Conservation (phyloP, 2,329 filamentous ascomycete species). For the Colletotrichum coccodes region DNA sequence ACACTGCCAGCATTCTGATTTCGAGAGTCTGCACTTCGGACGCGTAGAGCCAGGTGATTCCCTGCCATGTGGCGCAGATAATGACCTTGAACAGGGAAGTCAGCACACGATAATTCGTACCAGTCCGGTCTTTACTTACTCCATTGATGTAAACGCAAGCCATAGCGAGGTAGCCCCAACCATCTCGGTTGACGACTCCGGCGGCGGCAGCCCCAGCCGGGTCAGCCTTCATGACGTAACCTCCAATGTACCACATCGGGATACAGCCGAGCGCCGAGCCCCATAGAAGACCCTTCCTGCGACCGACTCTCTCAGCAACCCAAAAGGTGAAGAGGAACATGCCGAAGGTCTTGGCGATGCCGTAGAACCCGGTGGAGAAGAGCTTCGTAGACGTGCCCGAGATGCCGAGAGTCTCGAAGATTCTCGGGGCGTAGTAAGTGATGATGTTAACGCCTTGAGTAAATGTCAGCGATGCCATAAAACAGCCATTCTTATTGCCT, state of each 20-base stretch:
- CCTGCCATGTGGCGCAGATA: slow-evolving; percentile 53
- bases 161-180: slow-evolving; percentile 56
- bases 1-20: slow-evolving; percentile 47
- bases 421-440: slow-evolving; percentile 61
- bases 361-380: slow-evolving; percentile 53
- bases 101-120: accelerated
- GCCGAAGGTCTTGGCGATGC: slow-evolving; percentile 48
- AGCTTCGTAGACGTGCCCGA: slow-evolving; percentile 44
- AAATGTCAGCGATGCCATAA: not conserved
- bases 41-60: slow-evolving; percentile 55
- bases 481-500: not conserved
- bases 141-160: slow-evolving; percentile 57
- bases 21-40: slow-evolving; percentile 57
- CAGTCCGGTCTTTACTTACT: not conserved
- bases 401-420: slow-evolving; percentile 50
- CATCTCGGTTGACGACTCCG: slow-evolving; percentile 54
- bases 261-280: slow-evolving; percentile 51
- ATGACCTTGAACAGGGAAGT: slow-evolving; percentile 33
- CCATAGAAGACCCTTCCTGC: slow-evolving; percentile 58
- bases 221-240: slow-evolving; percentile 45
- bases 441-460: slow-evolving; percentile 65
- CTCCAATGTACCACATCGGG: slow-evolving; percentile 52
- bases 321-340: slow-evolving; percentile 53
- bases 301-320: slow-evolving; percentile 58
- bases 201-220: slow-evolving; percentile 51